Evolutionary conservation across 495 filamentous ascomycete genomes (phyloP), one percentile per base, ranked within the genome.

Genomic region (Annulohypoxylon maeteangense): DNA sequence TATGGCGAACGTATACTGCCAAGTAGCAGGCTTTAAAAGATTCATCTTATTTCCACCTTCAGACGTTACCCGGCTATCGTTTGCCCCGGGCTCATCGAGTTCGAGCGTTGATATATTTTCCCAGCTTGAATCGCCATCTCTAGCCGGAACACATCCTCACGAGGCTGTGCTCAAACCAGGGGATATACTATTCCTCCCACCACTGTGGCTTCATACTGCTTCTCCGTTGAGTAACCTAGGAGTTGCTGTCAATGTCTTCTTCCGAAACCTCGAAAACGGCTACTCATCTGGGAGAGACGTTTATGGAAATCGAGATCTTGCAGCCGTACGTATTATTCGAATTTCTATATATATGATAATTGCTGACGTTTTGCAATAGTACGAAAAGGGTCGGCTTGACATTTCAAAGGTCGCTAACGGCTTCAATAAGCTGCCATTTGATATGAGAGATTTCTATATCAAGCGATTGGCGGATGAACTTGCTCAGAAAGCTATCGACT

Each of bases 1-100:
- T 16, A 94, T 96, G 89, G 93, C 93, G 23, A 97, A 97, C 73
- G 83, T 97, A 6, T 89, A 95, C 48, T 95, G 91, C 75, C 94
- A 97, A 71, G 85, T 95, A 63, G 79, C 81, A 36, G 92, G 93
- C 25, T 81, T 82, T 0, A 95, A 94, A 78, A 81, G 86, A 36
- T 84, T 97, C 31, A 77, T 92, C 4, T 84, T 97, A 12, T 97
- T 91, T 78, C 93, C 92, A 10, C 93, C 94, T 1, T 78, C 84
- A 1, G 92, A 97, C 75, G 89, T 94, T 29, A 82, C 82, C 34
- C 77, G 89, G 42, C 83, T 97, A 1, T 83, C 86, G 5, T 89
- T 97, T 68, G 87, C 88, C 0, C 87, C 93, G 0, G 93, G 94
- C 0, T 86, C 89, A 0, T 95, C 93, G 0, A 97, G 91, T 76